Evolutionary conservation across 768 basidiomycete species (phyloP).

Genomic region (Xerocomellus amylosporus): DNA sequence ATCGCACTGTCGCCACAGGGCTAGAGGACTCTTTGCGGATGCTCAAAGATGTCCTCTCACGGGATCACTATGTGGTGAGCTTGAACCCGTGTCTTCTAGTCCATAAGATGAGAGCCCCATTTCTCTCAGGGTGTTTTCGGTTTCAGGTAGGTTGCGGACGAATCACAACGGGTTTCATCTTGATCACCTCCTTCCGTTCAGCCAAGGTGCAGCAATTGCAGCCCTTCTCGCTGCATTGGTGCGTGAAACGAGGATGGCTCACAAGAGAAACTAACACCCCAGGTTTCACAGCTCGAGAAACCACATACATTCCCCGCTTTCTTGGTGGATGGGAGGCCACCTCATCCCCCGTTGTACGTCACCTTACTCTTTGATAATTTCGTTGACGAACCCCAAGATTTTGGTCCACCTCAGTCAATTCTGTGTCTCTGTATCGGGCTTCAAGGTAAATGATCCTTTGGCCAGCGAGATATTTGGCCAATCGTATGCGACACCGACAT

Average conservation of each 20-base stretch:
- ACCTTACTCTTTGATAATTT: neutral
- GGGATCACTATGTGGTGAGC: slow-evolving; percentile 64
- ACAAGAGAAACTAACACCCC: neutral
- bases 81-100: neutral
- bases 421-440: slow-evolving; percentile 75
- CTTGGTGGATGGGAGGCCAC: slow-evolving; percentile 58
- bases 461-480: slow-evolving; percentile 48
- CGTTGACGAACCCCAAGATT: neutral
- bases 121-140: slow-evolving; percentile 66
- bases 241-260: slow-evolving; percentile 22
- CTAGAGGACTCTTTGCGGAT: slow-evolving; percentile 54
- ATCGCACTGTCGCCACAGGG: slow-evolving; percentile 51
- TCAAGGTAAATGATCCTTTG: slow-evolving; percentile 49
- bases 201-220: slow-evolving; percentile 79
- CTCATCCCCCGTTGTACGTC: slow-evolving; percentile 73
- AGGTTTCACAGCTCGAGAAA: slow-evolving; percentile 46
- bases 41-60: slow-evolving; percentile 55
- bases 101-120: neutral
- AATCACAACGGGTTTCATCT: neutral
- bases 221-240: slow-evolving; percentile 69
- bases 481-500: slow-evolving; percentile 63
- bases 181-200: slow-evolving; percentile 25
- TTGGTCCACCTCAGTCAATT: slow-evolving; percentile 51
- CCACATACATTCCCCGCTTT: slow-evolving; percentile 56
- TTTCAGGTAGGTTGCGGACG: slow-evolving; percentile 52